Percentiles rank a stretch among this genome's conserved stretches.
Conservation (phyloP, 306 rosid species). For the Begonia peltatifolia region DNA sequence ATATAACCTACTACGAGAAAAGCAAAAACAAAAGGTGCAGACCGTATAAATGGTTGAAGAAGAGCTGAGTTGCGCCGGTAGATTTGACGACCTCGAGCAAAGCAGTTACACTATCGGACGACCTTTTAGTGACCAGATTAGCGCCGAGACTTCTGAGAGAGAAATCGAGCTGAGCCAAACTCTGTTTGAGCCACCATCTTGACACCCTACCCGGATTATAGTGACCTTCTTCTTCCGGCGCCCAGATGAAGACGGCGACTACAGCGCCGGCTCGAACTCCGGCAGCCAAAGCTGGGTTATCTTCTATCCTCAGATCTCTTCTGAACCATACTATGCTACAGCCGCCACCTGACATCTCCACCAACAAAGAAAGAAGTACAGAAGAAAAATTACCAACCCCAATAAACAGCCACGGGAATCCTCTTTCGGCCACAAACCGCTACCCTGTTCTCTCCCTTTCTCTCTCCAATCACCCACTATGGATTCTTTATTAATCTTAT, state of each 20-base stretch:
- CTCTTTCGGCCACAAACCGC: constrained; percentile 12
- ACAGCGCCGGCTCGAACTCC: constrained; percentile 90
- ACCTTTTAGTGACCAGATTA: constrained; percentile 61
- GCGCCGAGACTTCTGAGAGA: constrained; percentile 73
- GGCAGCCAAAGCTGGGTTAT: constrained; percentile 85
- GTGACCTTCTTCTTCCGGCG: constrained; percentile 95
- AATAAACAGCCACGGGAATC: neutral
- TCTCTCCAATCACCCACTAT: constrained; percentile 3
- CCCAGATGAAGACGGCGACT: constrained; percentile 82
- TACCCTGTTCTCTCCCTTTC: constrained; percentile 10
- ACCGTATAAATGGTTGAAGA: constrained; percentile 96
- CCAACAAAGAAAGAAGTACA: neutral
- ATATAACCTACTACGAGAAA: neutral
- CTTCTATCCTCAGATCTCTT: constrained; percentile 95
- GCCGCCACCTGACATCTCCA: constrained; percentile 78
- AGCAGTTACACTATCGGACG: constrained; percentile 73
- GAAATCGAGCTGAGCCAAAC: constrained; percentile 76
- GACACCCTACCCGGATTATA: constrained; percentile 87
- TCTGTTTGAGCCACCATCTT: constrained; percentile 94
- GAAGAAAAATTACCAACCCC: constrained; percentile 8
- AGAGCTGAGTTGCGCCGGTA: constrained; percentile 86
- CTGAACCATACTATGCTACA: constrained; percentile 99
- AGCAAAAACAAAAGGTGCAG: constrained; percentile 10
- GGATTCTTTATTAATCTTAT: constrained; percentile 16
- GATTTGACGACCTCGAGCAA: constrained; percentile 55